Conservation (phyloP, 768 basidiomycete species). For the Gymnopilus junonius region DNA sequence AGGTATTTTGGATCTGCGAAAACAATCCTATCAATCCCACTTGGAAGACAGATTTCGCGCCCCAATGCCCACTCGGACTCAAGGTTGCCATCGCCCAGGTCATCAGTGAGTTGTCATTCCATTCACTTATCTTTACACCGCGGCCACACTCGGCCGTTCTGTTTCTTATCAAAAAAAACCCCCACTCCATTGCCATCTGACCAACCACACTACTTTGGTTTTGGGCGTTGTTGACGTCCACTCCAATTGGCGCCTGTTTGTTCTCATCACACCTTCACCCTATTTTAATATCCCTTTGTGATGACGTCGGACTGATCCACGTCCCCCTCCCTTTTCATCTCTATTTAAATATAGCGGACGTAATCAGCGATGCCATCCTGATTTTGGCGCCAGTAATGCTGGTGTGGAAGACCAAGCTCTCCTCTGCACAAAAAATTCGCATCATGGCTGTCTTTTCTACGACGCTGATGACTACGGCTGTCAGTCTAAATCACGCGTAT, state of each 20-base stretch:
- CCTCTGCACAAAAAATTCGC: slow-evolving; percentile 36
- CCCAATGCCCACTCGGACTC: slow-evolving; percentile 44
- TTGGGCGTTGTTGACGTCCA: neutral
- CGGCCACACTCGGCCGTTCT: neutral
- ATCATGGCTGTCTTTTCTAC: slow-evolving; percentile 49
- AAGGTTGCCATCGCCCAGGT: slow-evolving; percentile 50
- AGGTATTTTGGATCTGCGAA: slow-evolving; percentile 40
- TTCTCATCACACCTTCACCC: slow-evolving; percentile 3
- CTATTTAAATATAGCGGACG: slow-evolving; percentile 38
- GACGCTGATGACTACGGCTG: slow-evolving; percentile 40
- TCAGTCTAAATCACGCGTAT: slow-evolving; percentile 40
- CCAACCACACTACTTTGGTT: neutral
- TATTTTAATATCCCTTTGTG: too few species aligned
- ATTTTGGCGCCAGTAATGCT: slow-evolving; percentile 46
- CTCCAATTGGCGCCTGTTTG: neutral
- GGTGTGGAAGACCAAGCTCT: slow-evolving; percentile 40
- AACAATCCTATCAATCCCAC: slow-evolving; percentile 15
- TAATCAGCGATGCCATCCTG: slow-evolving; percentile 44
- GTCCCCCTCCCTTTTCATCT: neutral
- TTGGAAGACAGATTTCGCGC: slow-evolving; percentile 25
- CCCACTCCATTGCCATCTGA: neutral
- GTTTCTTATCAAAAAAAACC: neutral
- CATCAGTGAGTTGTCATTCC: slow-evolving; percentile 38
- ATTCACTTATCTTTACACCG: neutral
- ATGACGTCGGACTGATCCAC: neutral